These are phyloP conservation scores for Venturiaceae sp. DNA, from an alignment of 2,329 filamentous ascomycete genomes.

Conservation along the genomic window DNA sequence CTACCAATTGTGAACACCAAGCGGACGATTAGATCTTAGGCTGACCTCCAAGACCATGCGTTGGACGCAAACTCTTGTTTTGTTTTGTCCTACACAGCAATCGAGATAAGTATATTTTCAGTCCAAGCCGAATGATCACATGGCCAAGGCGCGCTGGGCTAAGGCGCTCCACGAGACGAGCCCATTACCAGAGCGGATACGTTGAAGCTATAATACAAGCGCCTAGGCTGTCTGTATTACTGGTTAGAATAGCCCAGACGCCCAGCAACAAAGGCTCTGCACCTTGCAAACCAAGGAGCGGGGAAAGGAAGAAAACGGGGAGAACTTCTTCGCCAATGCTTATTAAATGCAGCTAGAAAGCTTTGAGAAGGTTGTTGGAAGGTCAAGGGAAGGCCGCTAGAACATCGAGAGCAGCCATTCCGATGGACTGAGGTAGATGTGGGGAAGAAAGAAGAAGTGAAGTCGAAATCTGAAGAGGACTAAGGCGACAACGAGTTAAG, in stretches of 20 bases:
- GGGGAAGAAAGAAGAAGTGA: background rate
- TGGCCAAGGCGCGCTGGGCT: background rate
- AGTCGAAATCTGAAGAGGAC: background rate
- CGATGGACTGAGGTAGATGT: background rate
- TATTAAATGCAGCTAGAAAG: background rate
- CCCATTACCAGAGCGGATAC: background rate
- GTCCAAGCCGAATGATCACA: background rate
- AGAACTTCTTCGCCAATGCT: background rate
- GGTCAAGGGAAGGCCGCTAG: background rate
- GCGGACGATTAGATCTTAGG: background rate
- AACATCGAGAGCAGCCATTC: background rate
- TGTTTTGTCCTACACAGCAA: background rate
- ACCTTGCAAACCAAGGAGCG: background rate
- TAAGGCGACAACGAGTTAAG: background rate
- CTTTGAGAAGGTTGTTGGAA: background rate
- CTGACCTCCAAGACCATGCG: background rate
- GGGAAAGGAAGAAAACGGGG: background rate
- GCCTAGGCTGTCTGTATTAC: background rate
- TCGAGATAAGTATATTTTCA: background rate
- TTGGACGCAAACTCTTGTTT: background rate
- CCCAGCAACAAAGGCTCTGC: background rate
- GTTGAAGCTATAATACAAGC: background rate
- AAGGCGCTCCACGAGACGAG: background rate
- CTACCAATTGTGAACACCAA: no score
- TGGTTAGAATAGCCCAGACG: background rate